Evolutionary conservation across 1,284 basidiomycete species (phyloP), one percentile per base, ranked within the genome.

Genomic region (Coniferiporia sulphurascens): DNA sequence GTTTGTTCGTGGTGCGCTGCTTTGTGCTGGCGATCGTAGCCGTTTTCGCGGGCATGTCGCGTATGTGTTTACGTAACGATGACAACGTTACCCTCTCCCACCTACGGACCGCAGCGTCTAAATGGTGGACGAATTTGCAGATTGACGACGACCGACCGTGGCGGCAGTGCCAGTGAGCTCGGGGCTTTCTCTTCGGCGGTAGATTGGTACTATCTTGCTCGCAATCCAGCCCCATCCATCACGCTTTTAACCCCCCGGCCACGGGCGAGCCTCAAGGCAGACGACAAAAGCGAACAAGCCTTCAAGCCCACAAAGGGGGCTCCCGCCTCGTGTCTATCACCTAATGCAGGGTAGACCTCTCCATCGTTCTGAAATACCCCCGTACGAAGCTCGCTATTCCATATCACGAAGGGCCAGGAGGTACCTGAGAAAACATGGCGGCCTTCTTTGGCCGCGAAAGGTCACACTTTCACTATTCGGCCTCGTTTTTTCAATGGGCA

Each of bases 1-100:
- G 60, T 38, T 62, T 62, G 38, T 58, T 27, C 27, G 27, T 27
- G 27, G 27, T 62, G 44, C 60, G 51, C 52, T 61, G 51, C 43
- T 62, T 58, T 41, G 35, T 56, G 60, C 55, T 53, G 55, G 55
- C 56, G 52, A 54, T 27, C 32, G 60, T 55, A 45, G 55, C 56
- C 48, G 59, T 55, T 52, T 54, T 59, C 34, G 21, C 44, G 55
- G 48, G 17, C 48, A 19, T 19, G 55, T 41, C 32, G 44, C 32
- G 48, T 19, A 36, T 36, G n/a, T 48, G 19, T 52, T 55, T 49
- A 53, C 57, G 57, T 58, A 52, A 58, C 27, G 27, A 27, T 27
- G 27, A 27, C 27, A 27, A 27, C 32, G 35, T 34, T 15, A 15
- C 10, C 10, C 49, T 6, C 19, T n/a, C 36, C 22, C n/a, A n/a